phyloP scores from a whole-genome alignment of 345 rosid genomes.

The Eutrema japonicum region DNA sequence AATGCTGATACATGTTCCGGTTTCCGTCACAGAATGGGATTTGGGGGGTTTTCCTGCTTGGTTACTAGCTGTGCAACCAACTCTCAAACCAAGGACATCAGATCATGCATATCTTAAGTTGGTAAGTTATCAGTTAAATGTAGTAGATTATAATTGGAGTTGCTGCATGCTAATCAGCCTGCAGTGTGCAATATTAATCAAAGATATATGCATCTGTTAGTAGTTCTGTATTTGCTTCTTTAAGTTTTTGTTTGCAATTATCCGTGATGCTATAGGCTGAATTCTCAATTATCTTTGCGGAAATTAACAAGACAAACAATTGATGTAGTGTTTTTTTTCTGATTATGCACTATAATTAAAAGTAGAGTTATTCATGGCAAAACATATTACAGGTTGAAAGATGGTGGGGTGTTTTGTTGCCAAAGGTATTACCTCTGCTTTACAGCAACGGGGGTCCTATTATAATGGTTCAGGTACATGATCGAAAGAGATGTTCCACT shows the following conservation, averaged over 20 bases:
- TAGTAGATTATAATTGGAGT: not conserved
- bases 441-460: slow-evolving; percentile 87
- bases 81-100: slow-evolving; percentile 69
- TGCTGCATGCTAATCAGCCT: not conserved
- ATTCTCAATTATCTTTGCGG: too few relatives aligned
- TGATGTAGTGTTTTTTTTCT: too few relatives aligned
- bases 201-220: not conserved
- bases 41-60: slow-evolving; percentile 94
- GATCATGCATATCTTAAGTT: slow-evolving; percentile 73
- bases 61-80: slow-evolving; percentile 76
- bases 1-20: slow-evolving; percentile 13
- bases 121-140: slow-evolving; percentile 48
- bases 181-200: not conserved
- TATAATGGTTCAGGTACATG: slow-evolving; percentile 85
- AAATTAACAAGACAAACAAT: too few relatives aligned
- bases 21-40: slow-evolving; percentile 77
- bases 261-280: too few relatives aligned
- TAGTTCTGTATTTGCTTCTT: too few relatives aligned
- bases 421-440: slow-evolving; percentile 70
- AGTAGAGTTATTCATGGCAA: slow-evolving; percentile 23
- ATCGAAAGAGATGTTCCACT: not conserved
- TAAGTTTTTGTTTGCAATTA: too few relatives aligned
- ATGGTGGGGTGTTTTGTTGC: slow-evolving; percentile 88
- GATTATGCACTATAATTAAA: not conserved
- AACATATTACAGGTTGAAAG: slow-evolving; percentile 62